Conservation (phyloP, 352 stramenopile species). For the Elongisporangium anandrum region DNA sequence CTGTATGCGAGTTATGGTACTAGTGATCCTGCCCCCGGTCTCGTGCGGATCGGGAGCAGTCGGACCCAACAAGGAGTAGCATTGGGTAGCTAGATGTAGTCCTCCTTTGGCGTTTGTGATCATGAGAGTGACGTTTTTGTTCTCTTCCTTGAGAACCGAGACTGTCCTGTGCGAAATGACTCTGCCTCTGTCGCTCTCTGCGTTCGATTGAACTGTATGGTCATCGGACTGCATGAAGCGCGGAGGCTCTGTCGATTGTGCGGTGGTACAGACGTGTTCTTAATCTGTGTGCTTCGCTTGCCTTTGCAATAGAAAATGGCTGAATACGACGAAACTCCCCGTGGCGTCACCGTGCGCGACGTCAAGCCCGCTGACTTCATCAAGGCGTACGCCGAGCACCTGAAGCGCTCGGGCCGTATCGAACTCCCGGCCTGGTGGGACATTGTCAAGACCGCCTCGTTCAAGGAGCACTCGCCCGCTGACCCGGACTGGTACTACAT, state of each 20-base stretch:
- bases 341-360: constrained; percentile 97
- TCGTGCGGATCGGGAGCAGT: background rate
- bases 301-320: constrained; percentile 58
- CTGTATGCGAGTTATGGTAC: constrained; percentile 12
- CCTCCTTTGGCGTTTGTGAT: constrained; percentile 13
- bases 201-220: background rate
- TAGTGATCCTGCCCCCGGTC: background rate
- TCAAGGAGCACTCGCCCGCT: constrained; percentile 97
- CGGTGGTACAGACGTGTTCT: constrained; percentile 92
- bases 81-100: constrained; percentile 34
- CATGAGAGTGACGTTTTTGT: constrained; percentile 59
- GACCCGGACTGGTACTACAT: constrained; percentile 99
- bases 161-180: constrained; percentile 76
- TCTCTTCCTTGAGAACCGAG: constrained; percentile 83
- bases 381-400: constrained; percentile 97
- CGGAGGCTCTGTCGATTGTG: constrained; percentile 34
- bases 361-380: constrained; percentile 97
- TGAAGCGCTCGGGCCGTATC: constrained; percentile 99
- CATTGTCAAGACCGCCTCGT: constrained; percentile 97
- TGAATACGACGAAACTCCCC: constrained; percentile 76
- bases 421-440: constrained; percentile 97
- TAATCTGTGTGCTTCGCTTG: constrained; percentile 40
- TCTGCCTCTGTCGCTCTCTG: constrained; percentile 18
- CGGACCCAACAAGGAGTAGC: constrained; percentile 6
- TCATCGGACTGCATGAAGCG: background rate